Conservation (phyloP, 2,329 filamentous ascomycete species). For the Calonectria hongkongensis region DNA sequence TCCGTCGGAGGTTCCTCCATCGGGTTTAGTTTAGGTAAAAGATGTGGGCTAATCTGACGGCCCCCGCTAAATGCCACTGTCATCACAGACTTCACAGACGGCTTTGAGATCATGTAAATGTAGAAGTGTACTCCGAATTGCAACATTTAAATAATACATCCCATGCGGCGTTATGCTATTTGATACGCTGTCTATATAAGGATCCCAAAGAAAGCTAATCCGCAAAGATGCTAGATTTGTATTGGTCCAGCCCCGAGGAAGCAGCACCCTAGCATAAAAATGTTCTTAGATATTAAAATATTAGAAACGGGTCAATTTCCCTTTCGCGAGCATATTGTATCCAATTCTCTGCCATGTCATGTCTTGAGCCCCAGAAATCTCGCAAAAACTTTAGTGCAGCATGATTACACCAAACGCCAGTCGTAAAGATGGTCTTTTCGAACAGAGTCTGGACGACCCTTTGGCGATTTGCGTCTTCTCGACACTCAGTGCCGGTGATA, state of each 20-base stretch:
- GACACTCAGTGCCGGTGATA: constrained; percentile 37
- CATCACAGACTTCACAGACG: not conserved
- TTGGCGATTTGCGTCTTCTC: constrained; percentile 11
- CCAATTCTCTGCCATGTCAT: constrained; percentile 10
- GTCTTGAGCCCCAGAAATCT: constrained; percentile 2
- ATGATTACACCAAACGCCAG: constrained; percentile 38
- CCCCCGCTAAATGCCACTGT: not conserved
- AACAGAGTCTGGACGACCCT: constrained; percentile 26
- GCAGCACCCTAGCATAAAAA: not conserved
- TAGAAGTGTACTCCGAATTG: not conserved
- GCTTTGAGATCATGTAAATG: not conserved
- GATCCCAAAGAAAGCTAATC: not conserved
- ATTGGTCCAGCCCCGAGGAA: not conserved
- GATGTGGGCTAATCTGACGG: not conserved
- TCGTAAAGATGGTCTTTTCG: constrained; percentile 21
- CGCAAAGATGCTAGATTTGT: too few relatives aligned
- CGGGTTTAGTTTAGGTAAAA: not conserved
- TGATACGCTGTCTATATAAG: not conserved
- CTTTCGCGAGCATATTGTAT: constrained; percentile 36
- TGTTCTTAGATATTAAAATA: constrained; percentile 14
- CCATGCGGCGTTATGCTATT: not conserved
- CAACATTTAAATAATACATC: not conserved
- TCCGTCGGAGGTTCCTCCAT: not conserved
- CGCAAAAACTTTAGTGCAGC: constrained; percentile 33
- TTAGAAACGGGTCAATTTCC: constrained; percentile 35